These are phyloP conservation scores for Astragalus membranaceus DNA, from an alignment of 306 rosid genomes.

Conservation along the genomic window DNA sequence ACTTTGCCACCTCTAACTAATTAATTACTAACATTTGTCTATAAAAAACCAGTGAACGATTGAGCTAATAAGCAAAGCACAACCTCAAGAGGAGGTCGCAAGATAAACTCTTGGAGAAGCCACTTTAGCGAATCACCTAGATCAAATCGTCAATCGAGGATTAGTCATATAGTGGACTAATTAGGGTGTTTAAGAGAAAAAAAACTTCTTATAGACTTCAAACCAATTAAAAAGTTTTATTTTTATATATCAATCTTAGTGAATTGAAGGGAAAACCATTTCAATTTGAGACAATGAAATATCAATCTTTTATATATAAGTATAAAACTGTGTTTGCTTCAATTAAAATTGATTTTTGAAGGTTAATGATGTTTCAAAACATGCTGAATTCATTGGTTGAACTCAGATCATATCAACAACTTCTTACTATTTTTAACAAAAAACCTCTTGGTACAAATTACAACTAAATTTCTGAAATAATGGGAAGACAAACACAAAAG, in stretches of 20 bases:
- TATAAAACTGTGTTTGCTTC: background rate
- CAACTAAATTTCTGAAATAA: conserved; percentile 1
- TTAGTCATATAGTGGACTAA: too few species aligned
- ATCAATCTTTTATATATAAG: background rate
- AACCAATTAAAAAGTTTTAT: background rate
- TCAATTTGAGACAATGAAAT: background rate
- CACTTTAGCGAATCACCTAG: too few species aligned
- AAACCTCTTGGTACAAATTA: background rate
- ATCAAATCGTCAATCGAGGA: too few species aligned
- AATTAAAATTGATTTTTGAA: background rate
- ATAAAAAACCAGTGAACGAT: too few species aligned
- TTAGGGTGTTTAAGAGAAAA: too few species aligned
- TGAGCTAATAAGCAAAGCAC: too few species aligned
- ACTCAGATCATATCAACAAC: background rate
- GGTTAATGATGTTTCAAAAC: background rate
- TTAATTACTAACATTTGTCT: too few species aligned
- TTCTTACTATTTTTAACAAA: background rate
- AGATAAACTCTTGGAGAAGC: too few species aligned
- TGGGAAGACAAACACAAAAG: background rate
- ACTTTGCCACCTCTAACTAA: too few species aligned
- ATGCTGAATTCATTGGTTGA: background rate
- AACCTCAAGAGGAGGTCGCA: too few species aligned
- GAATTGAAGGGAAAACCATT: background rate
- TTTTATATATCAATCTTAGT: too few species aligned
- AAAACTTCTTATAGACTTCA: background rate